Evolutionary conservation across 371 early-diverging fungal genomes (phyloP).

Genomic region (Choanephora cucurbitarum): DNA sequence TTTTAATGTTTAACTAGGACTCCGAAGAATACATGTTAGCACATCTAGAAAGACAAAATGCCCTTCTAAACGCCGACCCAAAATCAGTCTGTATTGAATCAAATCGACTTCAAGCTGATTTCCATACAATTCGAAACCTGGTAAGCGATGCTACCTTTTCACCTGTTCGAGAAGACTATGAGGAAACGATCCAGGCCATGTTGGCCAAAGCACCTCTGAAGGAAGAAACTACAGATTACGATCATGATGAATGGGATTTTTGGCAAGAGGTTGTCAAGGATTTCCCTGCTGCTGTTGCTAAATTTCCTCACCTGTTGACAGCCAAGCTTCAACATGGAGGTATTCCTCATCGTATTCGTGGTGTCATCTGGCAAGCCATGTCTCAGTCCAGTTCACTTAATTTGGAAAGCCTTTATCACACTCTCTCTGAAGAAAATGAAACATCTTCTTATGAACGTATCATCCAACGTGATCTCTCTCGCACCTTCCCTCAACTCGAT

Average conservation of each 20-base stretch:
- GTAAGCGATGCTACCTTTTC: conserved; percentile 46
- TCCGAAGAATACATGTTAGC: conserved; percentile 60
- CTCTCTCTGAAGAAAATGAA: conserved; percentile 69
- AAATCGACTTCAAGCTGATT: conserved; percentile 57
- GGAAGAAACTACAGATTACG: neutral
- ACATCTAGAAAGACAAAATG: conserved; percentile 62
- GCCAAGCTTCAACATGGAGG: conserved; percentile 80
- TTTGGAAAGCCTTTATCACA: conserved; percentile 80
- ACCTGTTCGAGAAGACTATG: conserved; percentile 24
- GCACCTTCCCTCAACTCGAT: conserved; percentile 88
- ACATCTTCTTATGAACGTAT: conserved; percentile 81
- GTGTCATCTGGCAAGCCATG: conserved; percentile 92
- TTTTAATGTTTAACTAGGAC: conserved; percentile 45
- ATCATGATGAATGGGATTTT: conserved; percentile 79
- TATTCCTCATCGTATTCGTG: conserved; percentile 83
- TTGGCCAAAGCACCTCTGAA: conserved; percentile 13
- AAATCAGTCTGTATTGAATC: conserved; percentile 63
- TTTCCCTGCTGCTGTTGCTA: conserved; percentile 68
- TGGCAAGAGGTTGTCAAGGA: conserved; percentile 90
- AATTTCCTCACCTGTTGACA: conserved; percentile 61
- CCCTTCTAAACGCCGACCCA: conserved; percentile 58
- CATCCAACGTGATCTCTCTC: conserved; percentile 86
- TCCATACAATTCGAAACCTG: conserved; percentile 51
- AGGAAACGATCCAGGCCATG: conserved; percentile 29
- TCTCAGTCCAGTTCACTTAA: conserved; percentile 70